phyloP scores from a whole-genome alignment of 495 filamentous ascomycete species.

The Daldinia concentrica region DNA sequence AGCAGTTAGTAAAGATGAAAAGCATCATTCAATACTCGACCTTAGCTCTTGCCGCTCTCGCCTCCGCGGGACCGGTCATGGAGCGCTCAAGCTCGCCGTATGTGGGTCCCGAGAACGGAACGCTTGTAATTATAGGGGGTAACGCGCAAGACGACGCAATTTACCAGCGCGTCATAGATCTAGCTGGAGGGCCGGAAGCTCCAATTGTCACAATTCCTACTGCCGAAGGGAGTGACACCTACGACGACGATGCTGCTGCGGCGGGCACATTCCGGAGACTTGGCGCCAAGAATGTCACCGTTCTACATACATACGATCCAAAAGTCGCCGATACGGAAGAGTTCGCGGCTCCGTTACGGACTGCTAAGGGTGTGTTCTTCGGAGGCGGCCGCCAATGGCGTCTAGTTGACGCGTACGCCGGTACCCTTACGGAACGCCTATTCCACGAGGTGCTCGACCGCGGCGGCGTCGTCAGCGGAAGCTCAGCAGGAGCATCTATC shows the following conservation, averaged over 20 bases:
- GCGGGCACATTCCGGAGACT: constrained; percentile 47
- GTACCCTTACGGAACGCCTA: constrained; percentile 45
- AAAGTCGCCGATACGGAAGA: constrained; percentile 46
- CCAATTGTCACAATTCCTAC: constrained; percentile 61
- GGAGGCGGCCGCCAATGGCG: constrained; percentile 49
- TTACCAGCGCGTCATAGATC: constrained; percentile 55
- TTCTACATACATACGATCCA: constrained; percentile 49
- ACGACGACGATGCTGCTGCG: constrained; percentile 45
- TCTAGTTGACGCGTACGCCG: constrained; percentile 49
- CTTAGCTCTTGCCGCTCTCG: constrained; percentile 31
- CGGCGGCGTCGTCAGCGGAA: constrained; percentile 47
- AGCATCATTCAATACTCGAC: constrained; percentile 11
- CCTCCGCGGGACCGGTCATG: constrained; percentile 15
- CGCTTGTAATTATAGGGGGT: constrained; percentile 48
- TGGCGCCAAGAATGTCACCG: constrained; percentile 46
- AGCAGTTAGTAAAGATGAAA: constrained; percentile 23
- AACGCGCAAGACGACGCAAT: constrained; percentile 54
- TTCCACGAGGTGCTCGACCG: constrained; percentile 46
- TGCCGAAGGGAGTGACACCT: constrained; percentile 40
- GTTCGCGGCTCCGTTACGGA: constrained; percentile 43
- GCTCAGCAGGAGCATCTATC: constrained; percentile 49
- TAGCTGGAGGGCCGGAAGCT: constrained; percentile 54
- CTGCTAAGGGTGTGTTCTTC: constrained; percentile 47
- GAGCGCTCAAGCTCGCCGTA: constrained; percentile 41
- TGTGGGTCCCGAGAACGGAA: constrained; percentile 47